These are phyloP conservation scores for Ascochyta fabae DNA, from an alignment of 2,329 filamentous ascomycete genomes.

Conservation along the genomic window DNA sequence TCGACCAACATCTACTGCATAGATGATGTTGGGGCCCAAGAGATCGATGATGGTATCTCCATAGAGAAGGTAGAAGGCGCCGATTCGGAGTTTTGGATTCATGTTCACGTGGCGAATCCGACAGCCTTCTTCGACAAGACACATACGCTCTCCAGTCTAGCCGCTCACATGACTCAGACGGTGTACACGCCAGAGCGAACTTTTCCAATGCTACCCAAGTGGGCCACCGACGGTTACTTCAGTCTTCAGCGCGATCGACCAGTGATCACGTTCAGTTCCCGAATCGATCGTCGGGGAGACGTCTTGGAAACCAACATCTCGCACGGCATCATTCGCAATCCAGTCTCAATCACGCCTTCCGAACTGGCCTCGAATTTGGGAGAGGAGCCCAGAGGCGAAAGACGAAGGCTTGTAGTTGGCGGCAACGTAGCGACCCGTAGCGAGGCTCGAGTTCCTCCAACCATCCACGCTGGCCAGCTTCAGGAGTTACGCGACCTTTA, in stretches of 20 bases:
- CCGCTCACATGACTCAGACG: slow-evolving; percentile 63
- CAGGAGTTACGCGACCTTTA: slow-evolving; percentile 47
- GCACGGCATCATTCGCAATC: slow-evolving; percentile 62
- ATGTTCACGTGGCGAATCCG: slow-evolving; percentile 80
- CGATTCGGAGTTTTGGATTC: slow-evolving; percentile 70
- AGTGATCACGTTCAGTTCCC: slow-evolving; percentile 66
- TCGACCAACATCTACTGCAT: slow-evolving; percentile 73
- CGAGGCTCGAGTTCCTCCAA: slow-evolving; percentile 11
- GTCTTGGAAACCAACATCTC: slow-evolving; percentile 62
- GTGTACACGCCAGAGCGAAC: slow-evolving; percentile 64
- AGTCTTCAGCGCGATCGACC: slow-evolving; percentile 62
- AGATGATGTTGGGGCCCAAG: slow-evolving; percentile 68
- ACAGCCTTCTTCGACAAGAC: slow-evolving; percentile 70
- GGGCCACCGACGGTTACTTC: slow-evolving; percentile 58
- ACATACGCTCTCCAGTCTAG: slow-evolving; percentile 65
- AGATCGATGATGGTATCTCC: slow-evolving; percentile 83
- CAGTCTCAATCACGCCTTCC: slow-evolving; percentile 59
- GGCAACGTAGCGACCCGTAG: slow-evolving; percentile 19
- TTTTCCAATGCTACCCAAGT: slow-evolving; percentile 63
- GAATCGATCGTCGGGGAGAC: slow-evolving; percentile 58
- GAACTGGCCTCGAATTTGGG: slow-evolving; percentile 41
- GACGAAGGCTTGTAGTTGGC: slow-evolving; percentile 35
- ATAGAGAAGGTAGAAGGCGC: slow-evolving; percentile 63
- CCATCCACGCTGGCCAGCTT: slow-evolving; percentile 31
- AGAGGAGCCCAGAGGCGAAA: slow-evolving; percentile 39